Conservation (phyloP, 2,329 filamentous ascomycete species). For the Tolypocladium capitatum region DNA sequence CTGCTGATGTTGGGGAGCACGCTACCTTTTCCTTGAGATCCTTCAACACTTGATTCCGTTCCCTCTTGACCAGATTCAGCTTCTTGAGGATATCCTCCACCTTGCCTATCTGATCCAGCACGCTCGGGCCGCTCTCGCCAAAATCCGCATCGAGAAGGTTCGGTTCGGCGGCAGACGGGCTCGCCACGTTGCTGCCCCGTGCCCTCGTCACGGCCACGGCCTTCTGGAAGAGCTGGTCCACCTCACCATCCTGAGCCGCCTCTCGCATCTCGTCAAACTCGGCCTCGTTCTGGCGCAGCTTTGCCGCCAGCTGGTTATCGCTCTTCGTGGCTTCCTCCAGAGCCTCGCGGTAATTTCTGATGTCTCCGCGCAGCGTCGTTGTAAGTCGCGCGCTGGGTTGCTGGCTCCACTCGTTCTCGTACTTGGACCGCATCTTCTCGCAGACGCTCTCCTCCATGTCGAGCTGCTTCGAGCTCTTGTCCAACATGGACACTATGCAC, state of each 20-base stretch:
- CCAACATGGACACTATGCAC: conserved; percentile 56
- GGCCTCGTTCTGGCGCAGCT: conserved; percentile 70
- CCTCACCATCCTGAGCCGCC: conserved; percentile 74
- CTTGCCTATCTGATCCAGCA: conserved; percentile 75
- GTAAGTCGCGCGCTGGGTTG: conserved; percentile 88
- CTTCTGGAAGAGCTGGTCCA: conserved; percentile 77
- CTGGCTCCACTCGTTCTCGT: conserved; percentile 90
- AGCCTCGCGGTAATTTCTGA: conserved; percentile 76
- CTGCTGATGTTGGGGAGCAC: background rate
- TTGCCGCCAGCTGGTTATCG: conserved; percentile 70
- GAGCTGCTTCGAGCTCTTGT: conserved; percentile 72
- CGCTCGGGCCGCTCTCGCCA: conserved; percentile 63
- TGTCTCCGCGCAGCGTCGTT: conserved; percentile 72
- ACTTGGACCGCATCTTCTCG: conserved; percentile 98
- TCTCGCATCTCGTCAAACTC: conserved; percentile 94
- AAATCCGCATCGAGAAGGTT: conserved; percentile 89
- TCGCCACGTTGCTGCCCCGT: conserved; percentile 47
- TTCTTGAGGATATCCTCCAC: conserved; percentile 89
- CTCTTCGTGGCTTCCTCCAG: conserved; percentile 80
- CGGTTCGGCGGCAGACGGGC: conserved; percentile 50
- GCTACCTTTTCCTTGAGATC: conserved; percentile 92
- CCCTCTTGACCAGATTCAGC: conserved; percentile 81
- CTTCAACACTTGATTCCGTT: conserved; percentile 82
- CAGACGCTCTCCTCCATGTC: conserved; percentile 97
- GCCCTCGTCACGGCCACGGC: conserved; percentile 69